Evolutionary conservation across 2,329 filamentous ascomycete genomes (phyloP), one percentile per base, ranked within the genome.

Genomic region (Chrysosphaeria jannelii): DNA sequence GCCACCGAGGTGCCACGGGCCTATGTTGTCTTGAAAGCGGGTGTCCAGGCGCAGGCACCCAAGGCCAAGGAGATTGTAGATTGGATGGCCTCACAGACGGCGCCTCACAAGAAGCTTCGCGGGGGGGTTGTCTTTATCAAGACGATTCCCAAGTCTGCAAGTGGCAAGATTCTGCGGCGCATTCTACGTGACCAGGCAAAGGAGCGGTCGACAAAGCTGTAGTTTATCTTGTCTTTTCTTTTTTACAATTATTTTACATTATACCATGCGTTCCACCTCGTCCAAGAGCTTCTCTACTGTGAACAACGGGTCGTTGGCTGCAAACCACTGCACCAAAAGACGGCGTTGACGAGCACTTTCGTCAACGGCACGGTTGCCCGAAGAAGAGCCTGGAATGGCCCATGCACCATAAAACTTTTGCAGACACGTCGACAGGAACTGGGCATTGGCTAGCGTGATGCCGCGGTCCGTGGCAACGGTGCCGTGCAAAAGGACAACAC

Each of bases 391-490:
- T 5, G 27, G 28, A 24, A 39, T 49, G 27, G 54, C 55, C 52
- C 61, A 50, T 30, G 61, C 60, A 10, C 68, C 62, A 39, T 97
- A 97, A 44, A 97, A 97, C 38, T 76, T 65, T 51, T 97, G 85
- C 47, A 97, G 48, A 35, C 76, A 85, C 62, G 91, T 72, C 23
- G 89, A 52, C 35, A 97, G 46, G 68, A 74, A 91, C 44, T 66
- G 67, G n/a, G 71, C 79, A 39, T 90, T 71, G 25, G 78, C 62
- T 0, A 74, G 57, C 31, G 53, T 65, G 5, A 90, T 62, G 4
- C 81, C 79, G 8, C 66, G 51, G 14, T 68, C 67, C 29, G 76
- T 63, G 25, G 72, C 51, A 9, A 93, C 67, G 32, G 57, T 55
- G 1, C 85, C 85, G 39, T 85, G 71, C 51, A 91, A 68, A 30